Evolutionary conservation across 1,139 yeast genomes (phyloP).

Genomic region (Candida sanyaensis): DNA sequence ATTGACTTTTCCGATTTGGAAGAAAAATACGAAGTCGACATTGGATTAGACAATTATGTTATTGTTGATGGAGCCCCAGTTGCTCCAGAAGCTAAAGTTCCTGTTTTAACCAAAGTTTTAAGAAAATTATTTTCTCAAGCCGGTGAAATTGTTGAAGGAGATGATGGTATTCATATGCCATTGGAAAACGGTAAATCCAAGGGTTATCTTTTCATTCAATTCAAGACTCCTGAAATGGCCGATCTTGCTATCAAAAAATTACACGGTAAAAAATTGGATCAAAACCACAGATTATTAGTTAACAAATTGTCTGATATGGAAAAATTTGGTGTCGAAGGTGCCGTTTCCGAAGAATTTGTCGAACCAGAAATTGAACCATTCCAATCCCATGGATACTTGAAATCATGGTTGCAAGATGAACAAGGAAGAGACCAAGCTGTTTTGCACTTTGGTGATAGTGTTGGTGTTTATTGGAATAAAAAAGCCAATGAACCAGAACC

Average conservation of each 20-base stretch:
- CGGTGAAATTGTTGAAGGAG: conserved; percentile 70
- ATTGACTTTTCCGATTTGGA: conserved; percentile 90
- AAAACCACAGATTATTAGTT: conserved; percentile 85
- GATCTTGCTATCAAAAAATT: conserved; percentile 76
- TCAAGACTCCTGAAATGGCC: conserved; percentile 66
- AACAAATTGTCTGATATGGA: conserved; percentile 86
- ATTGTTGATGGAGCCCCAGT: conserved; percentile 96
- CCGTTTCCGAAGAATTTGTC: conserved; percentile 59
- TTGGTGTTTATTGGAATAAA: conserved; percentile 88
- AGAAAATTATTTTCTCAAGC: conserved; percentile 70
- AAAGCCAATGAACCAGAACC: conserved; percentile 74
- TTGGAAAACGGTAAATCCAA: conserved; percentile 76
- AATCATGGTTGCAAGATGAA: conserved; percentile 88
- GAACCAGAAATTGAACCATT: conserved; percentile 75
- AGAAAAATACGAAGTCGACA: conserved; percentile 66
- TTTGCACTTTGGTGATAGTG: conserved; percentile 76
- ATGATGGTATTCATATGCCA: conserved; percentile 79
- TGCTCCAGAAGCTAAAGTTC: conserved; percentile 88
- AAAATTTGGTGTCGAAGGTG: conserved; percentile 72
- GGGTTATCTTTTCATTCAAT: conserved; percentile 89
- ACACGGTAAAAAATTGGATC: conserved; percentile 90
- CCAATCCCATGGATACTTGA: conserved; percentile 77
- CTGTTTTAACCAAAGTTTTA: conserved; percentile 81
- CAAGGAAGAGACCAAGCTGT: conserved; percentile 90
- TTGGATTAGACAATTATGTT: conserved; percentile 74